These are phyloP conservation scores for Acer campestre DNA, from an alignment of 345 rosid genomes.

Conservation along the genomic window DNA sequence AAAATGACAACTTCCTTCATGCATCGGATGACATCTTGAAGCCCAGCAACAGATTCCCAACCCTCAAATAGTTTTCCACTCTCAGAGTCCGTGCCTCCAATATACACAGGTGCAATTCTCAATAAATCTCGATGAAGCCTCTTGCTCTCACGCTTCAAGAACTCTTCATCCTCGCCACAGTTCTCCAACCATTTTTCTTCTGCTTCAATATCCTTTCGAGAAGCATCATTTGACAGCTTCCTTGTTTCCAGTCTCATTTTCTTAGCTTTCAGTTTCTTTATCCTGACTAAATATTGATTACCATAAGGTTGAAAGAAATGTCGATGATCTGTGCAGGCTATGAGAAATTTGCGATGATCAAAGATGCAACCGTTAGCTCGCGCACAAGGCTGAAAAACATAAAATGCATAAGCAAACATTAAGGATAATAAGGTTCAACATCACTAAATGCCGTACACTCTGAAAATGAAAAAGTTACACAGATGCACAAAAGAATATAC, in stretches of 20 bases:
- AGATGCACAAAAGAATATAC: conserved; percentile 14
- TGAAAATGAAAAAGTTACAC: conserved; percentile 13
- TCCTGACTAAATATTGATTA: conserved; percentile 46
- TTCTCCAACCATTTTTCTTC: conserved; percentile 99
- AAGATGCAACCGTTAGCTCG: conserved; percentile 91
- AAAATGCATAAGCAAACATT: conserved; percentile 27
- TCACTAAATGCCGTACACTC: conserved; percentile 16
- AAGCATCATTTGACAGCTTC: conserved; percentile 83
- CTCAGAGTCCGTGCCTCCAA: conserved; percentile 76
- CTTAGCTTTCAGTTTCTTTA: conserved; percentile 81
- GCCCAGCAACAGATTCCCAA: conserved; percentile 99
- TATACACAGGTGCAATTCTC: conserved; percentile 95
- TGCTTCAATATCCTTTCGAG: conserved; percentile 89
- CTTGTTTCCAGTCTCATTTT: conserved; percentile 76
- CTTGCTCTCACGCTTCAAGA: conserved; percentile 94
- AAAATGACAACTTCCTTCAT: conserved; percentile 97
- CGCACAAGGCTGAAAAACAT: conserved; percentile 89
- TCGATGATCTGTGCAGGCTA: conserved; percentile 94
- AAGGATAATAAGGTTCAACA: conserved; percentile 26
- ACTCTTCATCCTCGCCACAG: conserved; percentile 99
- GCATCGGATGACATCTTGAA: conserved; percentile 84
- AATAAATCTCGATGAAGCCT: conserved; percentile 88
- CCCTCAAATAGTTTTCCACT: conserved; percentile 64
- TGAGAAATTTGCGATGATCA: conserved; percentile 97
- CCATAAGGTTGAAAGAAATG: conserved; percentile 87